Evolutionary conservation across 306 rosid species (phyloP).

Genomic region (Dalbergia cultrata): DNA sequence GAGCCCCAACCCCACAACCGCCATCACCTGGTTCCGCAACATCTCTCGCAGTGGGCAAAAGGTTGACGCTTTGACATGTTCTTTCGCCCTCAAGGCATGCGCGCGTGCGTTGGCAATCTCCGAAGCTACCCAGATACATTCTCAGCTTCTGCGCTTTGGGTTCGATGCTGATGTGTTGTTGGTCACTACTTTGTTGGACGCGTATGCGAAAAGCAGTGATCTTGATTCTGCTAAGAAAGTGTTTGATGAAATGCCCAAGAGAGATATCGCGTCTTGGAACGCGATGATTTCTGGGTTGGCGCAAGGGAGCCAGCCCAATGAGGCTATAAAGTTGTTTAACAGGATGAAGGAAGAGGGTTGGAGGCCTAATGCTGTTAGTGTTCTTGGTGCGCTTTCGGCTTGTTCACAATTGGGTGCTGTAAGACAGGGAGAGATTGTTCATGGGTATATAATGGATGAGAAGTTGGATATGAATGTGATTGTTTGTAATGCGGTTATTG

Average conservation of each 20-base stretch:
- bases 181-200: constrained; percentile 80
- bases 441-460: constrained; percentile 57
- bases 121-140: constrained; percentile 75
- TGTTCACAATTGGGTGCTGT: constrained; percentile 91
- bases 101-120: constrained; percentile 76
- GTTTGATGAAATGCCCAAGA: constrained; percentile 73
- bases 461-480: constrained; percentile 65
- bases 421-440: constrained; percentile 67
- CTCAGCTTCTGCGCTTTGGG: constrained; percentile 71
- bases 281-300: constrained; percentile 87
- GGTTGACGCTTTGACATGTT: constrained; percentile 83
- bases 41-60: constrained; percentile 54
- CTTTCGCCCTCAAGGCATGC: constrained; percentile 84
- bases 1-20: constrained; percentile 71
- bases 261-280: constrained; percentile 87
- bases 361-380: constrained; percentile 80
- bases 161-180: constrained; percentile 63
- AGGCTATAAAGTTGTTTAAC: constrained; percentile 71
- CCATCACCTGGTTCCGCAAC: constrained; percentile 67
- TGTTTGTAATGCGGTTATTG: constrained; percentile 89
- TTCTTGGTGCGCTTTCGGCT: constrained; percentile 76
- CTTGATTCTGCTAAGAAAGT: constrained; percentile 68
- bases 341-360: constrained; percentile 73
- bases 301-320: constrained; percentile 72
- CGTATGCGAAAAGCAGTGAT: constrained; percentile 72